These are phyloP conservation scores for Fragilaria crotonensis DNA, from an alignment of 108 stramenopile genomes.

Conservation along the genomic window DNA sequence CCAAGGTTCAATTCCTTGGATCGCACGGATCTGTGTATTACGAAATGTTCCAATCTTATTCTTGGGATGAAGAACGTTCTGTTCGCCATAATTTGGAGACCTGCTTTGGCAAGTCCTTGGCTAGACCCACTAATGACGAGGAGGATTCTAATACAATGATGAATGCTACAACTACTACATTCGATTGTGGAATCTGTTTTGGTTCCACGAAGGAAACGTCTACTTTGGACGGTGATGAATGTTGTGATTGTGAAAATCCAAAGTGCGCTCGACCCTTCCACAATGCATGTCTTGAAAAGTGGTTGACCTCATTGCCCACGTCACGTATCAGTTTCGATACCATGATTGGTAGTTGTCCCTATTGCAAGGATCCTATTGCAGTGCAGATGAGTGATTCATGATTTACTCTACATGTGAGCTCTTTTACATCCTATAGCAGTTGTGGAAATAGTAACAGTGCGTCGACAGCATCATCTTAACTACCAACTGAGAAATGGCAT, in stretches of 20 bases:
- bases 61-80: slow-evolving; percentile 33
- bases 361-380: slow-evolving; percentile 56
- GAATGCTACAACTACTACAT: not conserved
- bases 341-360: slow-evolving; percentile 60
- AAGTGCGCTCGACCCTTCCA: slow-evolving; percentile 52
- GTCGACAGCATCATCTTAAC: not conserved
- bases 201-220: slow-evolving; percentile 54
- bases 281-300: slow-evolving; percentile 49
- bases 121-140: slow-evolving; percentile 42
- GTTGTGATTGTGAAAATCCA: slow-evolving; percentile 36
- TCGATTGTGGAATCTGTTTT: slow-evolving; percentile 73
- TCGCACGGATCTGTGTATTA: slow-evolving; percentile 16
- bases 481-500: not conserved
- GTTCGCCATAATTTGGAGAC: slow-evolving; percentile 46
- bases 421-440: too few species aligned
- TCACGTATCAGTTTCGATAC: slow-evolving; percentile 57
- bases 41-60: slow-evolving; percentile 15
- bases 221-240: slow-evolving; percentile 10
- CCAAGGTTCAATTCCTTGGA: slow-evolving; percentile 33
- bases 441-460: too few species aligned
- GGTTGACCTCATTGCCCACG: slow-evolving; percentile 62
- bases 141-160: slow-evolving; percentile 9
- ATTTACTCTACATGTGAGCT: too few species aligned
- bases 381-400: too few species aligned
- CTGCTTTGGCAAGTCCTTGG: slow-evolving; percentile 42